Percentiles rank a stretch among this genome's conserved stretches.
Evolutionary conservation across 371 early-diverging fungal species (phyloP).

Genomic region (Mucor piriformis): DNA sequence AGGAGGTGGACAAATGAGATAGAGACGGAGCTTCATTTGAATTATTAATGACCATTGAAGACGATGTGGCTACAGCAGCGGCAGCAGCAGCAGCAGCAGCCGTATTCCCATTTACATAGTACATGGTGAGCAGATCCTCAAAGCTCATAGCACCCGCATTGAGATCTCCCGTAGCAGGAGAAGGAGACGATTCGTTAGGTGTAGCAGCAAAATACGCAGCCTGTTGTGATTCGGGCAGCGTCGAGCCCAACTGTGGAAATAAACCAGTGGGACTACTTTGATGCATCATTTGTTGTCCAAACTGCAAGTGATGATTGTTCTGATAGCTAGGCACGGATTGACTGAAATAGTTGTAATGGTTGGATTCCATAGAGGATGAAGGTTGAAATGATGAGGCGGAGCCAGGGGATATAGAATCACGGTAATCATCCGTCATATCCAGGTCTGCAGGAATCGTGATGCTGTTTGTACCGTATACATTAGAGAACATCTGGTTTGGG

Average conservation of each 20-base stretch:
- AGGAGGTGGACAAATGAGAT: slow-evolving; percentile 11
- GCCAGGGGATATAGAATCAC: slow-evolving; percentile 19
- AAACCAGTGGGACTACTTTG: slow-evolving; percentile 14
- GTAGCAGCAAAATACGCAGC: slow-evolving; percentile 19
- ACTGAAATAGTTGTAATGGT: slow-evolving; percentile 29
- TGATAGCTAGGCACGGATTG: slow-evolving; percentile 30
- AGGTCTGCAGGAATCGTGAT: slow-evolving; percentile 43
- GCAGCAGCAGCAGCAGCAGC: slow-evolving; percentile 16
- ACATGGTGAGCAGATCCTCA: slow-evolving; percentile 37
- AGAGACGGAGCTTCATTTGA: slow-evolving; percentile 7
- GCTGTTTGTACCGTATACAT: slow-evolving; percentile 33
- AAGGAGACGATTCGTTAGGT: slow-evolving; percentile 26
- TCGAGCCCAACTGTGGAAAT: slow-evolving; percentile 29
- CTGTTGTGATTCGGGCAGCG: slow-evolving; percentile 21
- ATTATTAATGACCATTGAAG: slow-evolving; percentile 3
- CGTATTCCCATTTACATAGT: slow-evolving; percentile 26
- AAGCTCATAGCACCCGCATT: slow-evolving; percentile 38
- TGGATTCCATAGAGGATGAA: slow-evolving; percentile 25
- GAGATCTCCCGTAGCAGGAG: slow-evolving; percentile 10
- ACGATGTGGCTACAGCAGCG: slow-evolving; percentile 12
- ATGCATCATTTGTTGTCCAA: slow-evolving; percentile 5
- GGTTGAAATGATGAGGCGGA: slow-evolving; percentile 29
- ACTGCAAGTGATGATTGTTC: background rate
- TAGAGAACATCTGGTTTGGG: slow-evolving; percentile 7
- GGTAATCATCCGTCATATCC: slow-evolving; percentile 33